Conservation (phyloP, 768 basidiomycete species). For the Tylopilus vinaceipallidus region DNA sequence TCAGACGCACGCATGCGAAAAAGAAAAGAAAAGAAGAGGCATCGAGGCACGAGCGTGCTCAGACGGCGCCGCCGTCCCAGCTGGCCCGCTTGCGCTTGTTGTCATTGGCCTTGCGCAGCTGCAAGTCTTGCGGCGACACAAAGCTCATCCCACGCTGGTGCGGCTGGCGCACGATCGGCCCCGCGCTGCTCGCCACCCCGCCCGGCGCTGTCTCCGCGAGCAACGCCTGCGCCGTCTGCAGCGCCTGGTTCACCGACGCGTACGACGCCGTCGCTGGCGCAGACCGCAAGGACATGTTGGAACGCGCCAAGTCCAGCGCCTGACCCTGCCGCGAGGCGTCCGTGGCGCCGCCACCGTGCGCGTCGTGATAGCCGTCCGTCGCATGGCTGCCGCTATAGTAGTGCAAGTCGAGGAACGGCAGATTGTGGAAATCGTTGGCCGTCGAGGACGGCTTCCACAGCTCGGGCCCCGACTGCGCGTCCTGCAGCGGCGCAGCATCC, state of each 20-base stretch:
- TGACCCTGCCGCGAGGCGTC: conserved; percentile 41
- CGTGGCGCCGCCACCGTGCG: conserved; percentile 19
- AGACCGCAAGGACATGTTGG: conserved; percentile 31
- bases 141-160: conserved; percentile 53
- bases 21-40: not conserved
- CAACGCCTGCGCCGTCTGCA: conserved; percentile 34
- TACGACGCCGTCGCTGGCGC: conserved; percentile 25
- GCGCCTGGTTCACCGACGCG: conserved; percentile 31
- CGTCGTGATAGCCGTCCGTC: conserved; percentile 29
- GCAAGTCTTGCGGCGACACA: conserved; percentile 51
- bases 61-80: conserved; percentile 49
- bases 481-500: conserved; percentile 24
- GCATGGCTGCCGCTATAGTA: conserved; percentile 46
- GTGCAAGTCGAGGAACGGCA: conserved; percentile 74
- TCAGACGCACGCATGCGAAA: conserved; percentile 2
- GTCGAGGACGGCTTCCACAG: conserved; percentile 30
- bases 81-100: conserved; percentile 58
- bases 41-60: not conserved
- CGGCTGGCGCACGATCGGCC: conserved; percentile 14
- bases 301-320: conserved; percentile 50
- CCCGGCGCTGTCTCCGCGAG: conserved; percentile 21
- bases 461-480: conserved; percentile 18
- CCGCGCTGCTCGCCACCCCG: not conserved
- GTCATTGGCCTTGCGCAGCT: conserved; percentile 46
- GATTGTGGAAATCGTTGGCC: conserved; percentile 40